Percentiles rank a stretch among this genome's conserved stretches.
phyloP scores from a whole-genome alignment of 495 filamentous ascomycete genomes.

The Aspergillus steynii region DNA sequence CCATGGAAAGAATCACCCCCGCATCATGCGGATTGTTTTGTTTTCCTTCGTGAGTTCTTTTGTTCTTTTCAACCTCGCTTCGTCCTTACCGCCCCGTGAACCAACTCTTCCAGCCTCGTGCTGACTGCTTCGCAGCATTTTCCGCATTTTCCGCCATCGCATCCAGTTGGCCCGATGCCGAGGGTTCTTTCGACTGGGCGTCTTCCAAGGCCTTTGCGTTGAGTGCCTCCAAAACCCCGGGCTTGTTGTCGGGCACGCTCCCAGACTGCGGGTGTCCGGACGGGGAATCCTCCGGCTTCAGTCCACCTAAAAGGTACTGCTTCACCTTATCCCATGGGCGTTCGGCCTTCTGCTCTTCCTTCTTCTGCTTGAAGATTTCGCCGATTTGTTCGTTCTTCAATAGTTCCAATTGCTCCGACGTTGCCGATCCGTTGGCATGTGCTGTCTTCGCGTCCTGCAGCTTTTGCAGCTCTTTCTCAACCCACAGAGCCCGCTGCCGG shows the following conservation, averaged over 20 bases:
- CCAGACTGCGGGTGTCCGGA: conserved; percentile 19
- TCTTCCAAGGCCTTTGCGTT: conserved; percentile 31
- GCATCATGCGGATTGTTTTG: background rate
- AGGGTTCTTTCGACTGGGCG: conserved; percentile 19
- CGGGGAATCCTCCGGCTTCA: conserved; percentile 50
- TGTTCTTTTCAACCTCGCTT: conserved; percentile 4
- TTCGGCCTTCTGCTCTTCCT: conserved; percentile 44
- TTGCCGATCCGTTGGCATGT: conserved; percentile 61
- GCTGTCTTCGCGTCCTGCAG: conserved; percentile 61
- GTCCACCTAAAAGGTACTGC: conserved; percentile 43
- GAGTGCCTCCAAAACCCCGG: conserved; percentile 41
- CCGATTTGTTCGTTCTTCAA: conserved; percentile 63
- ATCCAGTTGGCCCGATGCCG: conserved; percentile 40
- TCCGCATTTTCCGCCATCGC: conserved; percentile 45
- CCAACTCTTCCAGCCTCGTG: conserved; percentile 48
- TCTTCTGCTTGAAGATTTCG: conserved; percentile 45
- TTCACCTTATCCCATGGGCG: conserved; percentile 47
- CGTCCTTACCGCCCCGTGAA: conserved; percentile 37
- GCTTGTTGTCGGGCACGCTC: conserved; percentile 20
- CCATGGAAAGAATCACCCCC: background rate
- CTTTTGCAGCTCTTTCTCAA: conserved; percentile 61
- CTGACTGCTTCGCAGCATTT: conserved; percentile 36
- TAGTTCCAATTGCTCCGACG: conserved; percentile 46
- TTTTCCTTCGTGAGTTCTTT: conserved; percentile 5
- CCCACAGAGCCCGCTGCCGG: conserved; percentile 62